Percentiles rank a stretch among this genome's conserved stretches.
Evolutionary conservation across 192 early-diverging fungal species (phyloP).

Genomic region (Coemansia sp.): DNA sequence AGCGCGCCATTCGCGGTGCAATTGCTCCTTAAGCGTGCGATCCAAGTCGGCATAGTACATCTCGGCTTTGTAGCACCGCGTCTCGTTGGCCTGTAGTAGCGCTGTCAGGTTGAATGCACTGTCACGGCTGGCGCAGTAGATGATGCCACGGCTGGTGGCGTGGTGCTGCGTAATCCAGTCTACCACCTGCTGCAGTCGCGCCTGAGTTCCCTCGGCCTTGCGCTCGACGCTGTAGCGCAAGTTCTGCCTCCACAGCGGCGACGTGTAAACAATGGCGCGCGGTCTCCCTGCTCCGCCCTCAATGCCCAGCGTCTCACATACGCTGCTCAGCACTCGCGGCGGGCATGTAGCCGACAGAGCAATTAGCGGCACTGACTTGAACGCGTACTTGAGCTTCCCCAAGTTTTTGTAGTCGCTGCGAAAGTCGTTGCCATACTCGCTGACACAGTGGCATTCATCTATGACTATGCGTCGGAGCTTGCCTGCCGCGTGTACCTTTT

Average conservation of each 20-base stretch:
- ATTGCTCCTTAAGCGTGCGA: slow-evolving; percentile 43
- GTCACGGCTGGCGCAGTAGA: slow-evolving; percentile 71
- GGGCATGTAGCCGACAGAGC: slow-evolving; percentile 82
- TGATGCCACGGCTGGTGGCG: slow-evolving; percentile 61
- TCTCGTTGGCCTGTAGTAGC: slow-evolving; percentile 57
- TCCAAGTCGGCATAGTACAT: slow-evolving; percentile 72
- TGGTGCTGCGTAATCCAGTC: slow-evolving; percentile 64
- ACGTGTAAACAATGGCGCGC: slow-evolving; percentile 62
- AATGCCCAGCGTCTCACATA: slow-evolving; percentile 60
- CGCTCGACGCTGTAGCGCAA: slow-evolving; percentile 65
- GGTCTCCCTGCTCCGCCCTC: slow-evolving; percentile 39
- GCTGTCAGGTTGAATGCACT: slow-evolving; percentile 63
- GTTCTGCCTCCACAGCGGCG: slow-evolving; percentile 68
- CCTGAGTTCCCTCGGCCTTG: slow-evolving; percentile 45
- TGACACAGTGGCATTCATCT: slow-evolving; percentile 63
- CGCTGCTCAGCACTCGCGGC: slow-evolving; percentile 59
- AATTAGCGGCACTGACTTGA: slow-evolving; percentile 69
- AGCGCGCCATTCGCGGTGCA: slow-evolving; percentile 52
- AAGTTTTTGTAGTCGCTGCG: slow-evolving; percentile 60
- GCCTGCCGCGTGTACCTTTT: slow-evolving; percentile 49
- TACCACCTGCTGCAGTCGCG: slow-evolving; percentile 57
- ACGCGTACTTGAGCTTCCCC: slow-evolving; percentile 59
- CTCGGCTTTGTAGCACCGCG: slow-evolving; percentile 54
- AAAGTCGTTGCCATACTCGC: slow-evolving; percentile 62
- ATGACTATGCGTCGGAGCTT: slow-evolving; percentile 54